Base-by-base conservation (phyloP, 78 protist genomes). In the Dictyostelium capitatum region DNA sequence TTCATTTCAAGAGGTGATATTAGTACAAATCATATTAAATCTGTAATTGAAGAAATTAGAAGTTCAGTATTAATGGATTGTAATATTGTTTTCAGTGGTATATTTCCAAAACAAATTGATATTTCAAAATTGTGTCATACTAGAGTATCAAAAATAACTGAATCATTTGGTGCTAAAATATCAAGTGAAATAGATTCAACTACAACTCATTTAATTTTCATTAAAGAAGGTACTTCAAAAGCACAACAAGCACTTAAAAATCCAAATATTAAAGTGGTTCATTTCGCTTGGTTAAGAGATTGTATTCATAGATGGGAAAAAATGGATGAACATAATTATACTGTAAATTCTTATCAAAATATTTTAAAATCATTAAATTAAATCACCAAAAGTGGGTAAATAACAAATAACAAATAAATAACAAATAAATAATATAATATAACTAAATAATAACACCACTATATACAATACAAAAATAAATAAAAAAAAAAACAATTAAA, bases 101-200 rank as follows among this genome's bases (percentile, higher is more conserved):
- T 87, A 1, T 87, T 87, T 64, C 93, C 93, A 43, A 87, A 87
- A 64, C 93, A 87, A 32, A 77, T 87, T 25, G 93, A 87, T 30
- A 41, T 78, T 4, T 30, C 65, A 8, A 87, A 87, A 32, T 41
- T 87, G 9, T 28, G 32, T 9, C 80, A 77, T 15, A 87, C 93
- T 3, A 11, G 93, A 64, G 73, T 87, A 2, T 67, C 56, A 2
- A 80, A 87, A 37, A 56, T 87, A 8, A 51, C 93, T 6, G 93
- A 87, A 54, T 87, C 93, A 12, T 87, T 87, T 77, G 93, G 93
- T 87, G 93, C 93, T 10, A 59, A 75, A 50, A 80, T 87, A 3
- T 82, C 79, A 7, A 20, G 17, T 12, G 93, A 87, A 4, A 87
- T 87, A 19, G 82, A 80, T n/a, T 74, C 65, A 8, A 87, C 17